Percentiles rank a stretch among this genome's conserved stretches.
These are phyloP conservation scores for Solanum hybrid DNA, from an alignment of 305 asterid species.

Conservation along the genomic window DNA sequence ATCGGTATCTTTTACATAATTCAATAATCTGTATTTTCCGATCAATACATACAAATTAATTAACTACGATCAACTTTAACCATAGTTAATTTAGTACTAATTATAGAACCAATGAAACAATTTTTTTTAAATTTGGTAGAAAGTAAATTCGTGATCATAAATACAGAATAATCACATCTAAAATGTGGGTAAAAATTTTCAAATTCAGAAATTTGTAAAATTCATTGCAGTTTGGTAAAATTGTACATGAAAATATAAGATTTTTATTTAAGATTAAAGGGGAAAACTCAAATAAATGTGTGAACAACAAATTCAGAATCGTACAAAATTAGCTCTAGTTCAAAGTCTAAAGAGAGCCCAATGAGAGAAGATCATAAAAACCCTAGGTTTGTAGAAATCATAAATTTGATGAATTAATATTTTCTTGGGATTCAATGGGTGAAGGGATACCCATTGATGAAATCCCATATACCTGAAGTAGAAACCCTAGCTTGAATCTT, in stretches of 20 bases:
- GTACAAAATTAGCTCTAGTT: neutral
- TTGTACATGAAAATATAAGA: neutral
- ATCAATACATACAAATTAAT: neutral
- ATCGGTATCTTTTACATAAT: slow-evolving; percentile 25
- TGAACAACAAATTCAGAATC: neutral
- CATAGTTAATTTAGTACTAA: neutral
- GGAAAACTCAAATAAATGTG: neutral
- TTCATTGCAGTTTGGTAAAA: neutral
- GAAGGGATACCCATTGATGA: neutral
- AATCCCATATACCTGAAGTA: neutral
- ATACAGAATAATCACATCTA: neutral
- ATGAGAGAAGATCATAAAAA: neutral
- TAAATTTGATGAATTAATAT: too few species aligned
- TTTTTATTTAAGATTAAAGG: neutral
- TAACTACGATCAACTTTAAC: slow-evolving; percentile 20
- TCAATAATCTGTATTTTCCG: slow-evolving; percentile 18
- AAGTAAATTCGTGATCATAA: neutral
- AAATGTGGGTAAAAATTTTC: neutral
- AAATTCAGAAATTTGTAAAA: neutral
- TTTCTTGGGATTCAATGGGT: neutral
- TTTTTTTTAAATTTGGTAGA: neutral
- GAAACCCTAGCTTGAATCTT: neutral
- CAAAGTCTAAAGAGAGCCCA: neutral
- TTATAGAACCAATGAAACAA: neutral
- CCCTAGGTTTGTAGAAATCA: neutral